Base-by-base conservation (phyloP, 495 filamentous ascomycete genomes). In the Penicillium malachiteum region DNA sequence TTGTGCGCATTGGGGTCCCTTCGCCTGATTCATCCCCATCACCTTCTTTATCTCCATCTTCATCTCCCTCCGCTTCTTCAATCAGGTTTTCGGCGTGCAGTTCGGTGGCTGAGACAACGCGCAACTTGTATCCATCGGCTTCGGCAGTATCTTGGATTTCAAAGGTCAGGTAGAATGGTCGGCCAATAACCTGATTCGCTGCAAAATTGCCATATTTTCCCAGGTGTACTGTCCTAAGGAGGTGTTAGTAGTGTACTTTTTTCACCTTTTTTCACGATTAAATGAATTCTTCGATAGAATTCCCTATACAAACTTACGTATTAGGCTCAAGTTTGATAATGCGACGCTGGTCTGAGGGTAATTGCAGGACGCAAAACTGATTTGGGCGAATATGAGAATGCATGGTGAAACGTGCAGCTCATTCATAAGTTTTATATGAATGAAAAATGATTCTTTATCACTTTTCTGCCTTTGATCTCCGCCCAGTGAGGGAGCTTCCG, bases 131-230 rank as follows among this genome's bases (percentile, higher is more conserved):
- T 45, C 79, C 81, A 18, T 83, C 76, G 0, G 66, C 68, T 56
- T 84, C 84, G 0, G 70, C 66, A 55, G 81, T 80, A 60, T 96
- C 91, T 46, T 87, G 80, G 9, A 98, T 75, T 66, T 98, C 94
- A 66, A 87, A 98, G 7, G 91, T 96, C 44, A 94, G 76, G 73
- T 96, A 81, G 71, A 90, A 96, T 0, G 94, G 94, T 13, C 94
- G 85, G 10, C 89, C 88, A 37, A 98, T 79, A 34, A 98, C 82
- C 14, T 89, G 81, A 63, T 97, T 96, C 5, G 89, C 81, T 17
- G 89, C 85, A 63, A 97, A 96, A 3, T 80, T 80, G 49, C 95
- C 94, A 65, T 89, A 96, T 83, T 96, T 96, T 33, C 91, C 92
- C 31, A 96, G 75, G 11, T 85, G 89, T 46, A 96, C 87, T 26